Evolutionary conservation across 495 filamentous ascomycete species (phyloP), one percentile per base, ranked within the genome.

Genomic region (Hypoxylon intermedium): DNA sequence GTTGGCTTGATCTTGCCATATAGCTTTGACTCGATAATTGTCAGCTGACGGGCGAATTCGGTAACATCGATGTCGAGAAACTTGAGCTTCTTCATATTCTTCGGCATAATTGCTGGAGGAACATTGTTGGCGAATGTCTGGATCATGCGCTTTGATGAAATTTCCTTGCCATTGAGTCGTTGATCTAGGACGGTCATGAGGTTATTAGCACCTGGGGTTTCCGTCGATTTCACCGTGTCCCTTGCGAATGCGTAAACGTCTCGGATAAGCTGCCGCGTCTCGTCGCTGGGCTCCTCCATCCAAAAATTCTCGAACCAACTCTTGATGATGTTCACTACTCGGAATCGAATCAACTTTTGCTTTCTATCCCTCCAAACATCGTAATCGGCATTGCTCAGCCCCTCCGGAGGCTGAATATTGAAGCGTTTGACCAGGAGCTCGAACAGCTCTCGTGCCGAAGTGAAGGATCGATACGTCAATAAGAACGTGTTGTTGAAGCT

Each of bases 21-120:
- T 3, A 97, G 83, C 55, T 87, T 89, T 4, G 93, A 96, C 71
- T 98, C 94, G 53, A 98, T 96, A 65, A 98, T 96, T 1, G 94
- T 98, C 51, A 98, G 78, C 74, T 98, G 94, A 26, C 94, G 86
- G 18, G 93, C 94, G 76, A 98, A 98, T 73, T 98, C 94, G 1
- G 88, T 89, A 9, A 90, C 87, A 68, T 98, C 94, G 53, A 98
- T 97, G 70, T 98, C 95, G 45, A 98, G 81, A 76, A 98, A 98
- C 74, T 97, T 98, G 59, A 98, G 85, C 72, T 96, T 98, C 86
- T 94, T 97, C 91, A 98, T 96, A 73, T 97, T 96, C 84, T 96
- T 97, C 0, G 94, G 94, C 68, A 97, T 85, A 64, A 98, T 97
- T 9, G 94, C 92, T 40, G 88, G 77, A 6, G 94, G 94, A 1